Evolutionary conservation across 2,329 filamentous ascomycete species (phyloP), one percentile per base, ranked within the genome.

Genomic region (Xylaria multiplex): DNA sequence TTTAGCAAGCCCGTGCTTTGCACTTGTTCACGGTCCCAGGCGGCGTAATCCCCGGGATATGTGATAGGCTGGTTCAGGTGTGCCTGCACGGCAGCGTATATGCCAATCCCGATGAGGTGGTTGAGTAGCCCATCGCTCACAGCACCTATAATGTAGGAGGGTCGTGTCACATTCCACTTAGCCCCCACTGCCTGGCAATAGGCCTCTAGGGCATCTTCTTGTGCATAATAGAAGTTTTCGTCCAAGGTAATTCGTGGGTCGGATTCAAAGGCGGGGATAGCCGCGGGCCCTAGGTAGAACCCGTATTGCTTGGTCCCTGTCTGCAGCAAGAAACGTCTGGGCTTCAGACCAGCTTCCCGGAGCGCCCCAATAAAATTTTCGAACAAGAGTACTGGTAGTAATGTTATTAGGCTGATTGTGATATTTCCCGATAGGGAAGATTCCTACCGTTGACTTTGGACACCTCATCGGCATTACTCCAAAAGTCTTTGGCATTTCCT

Each of bases 211-310:
- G 40, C 22, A 19, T 57, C 40, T 32, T 57, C 54, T n/a, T 57
- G 54, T 6, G 53, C n/a, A n/a, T 57, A 46, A 42, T 57, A 57
- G 54, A 57, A 46, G 40, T 56, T 56, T 14, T 40, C 22, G n/a
- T 56, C 53, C 16, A 56, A n/a, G 5, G 35, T 42, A 13, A 56
- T 35, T 8, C 53, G 53, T 13, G 53, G 53, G 35, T 56, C 53
- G 22, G 53, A 42, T 43, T 56, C 53, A 8, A 42, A 40, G 22
- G 19, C 22, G 14, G 53, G 53, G 14, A 56, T 24, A 9, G 35
- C 35, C n/a, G 53, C 35, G 9, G 53, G 53, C 6, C 53, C 53
- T 9, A 56, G 53, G 27, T 57, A 45, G 19, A 57, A 30, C 13
- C 19, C 54, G 22, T 57, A 57, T 7, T 57, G 40, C 37, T 57